phyloP scores from a whole-genome alignment of 2,329 filamentous ascomycete genomes.

The Exophiala viscosa region DNA sequence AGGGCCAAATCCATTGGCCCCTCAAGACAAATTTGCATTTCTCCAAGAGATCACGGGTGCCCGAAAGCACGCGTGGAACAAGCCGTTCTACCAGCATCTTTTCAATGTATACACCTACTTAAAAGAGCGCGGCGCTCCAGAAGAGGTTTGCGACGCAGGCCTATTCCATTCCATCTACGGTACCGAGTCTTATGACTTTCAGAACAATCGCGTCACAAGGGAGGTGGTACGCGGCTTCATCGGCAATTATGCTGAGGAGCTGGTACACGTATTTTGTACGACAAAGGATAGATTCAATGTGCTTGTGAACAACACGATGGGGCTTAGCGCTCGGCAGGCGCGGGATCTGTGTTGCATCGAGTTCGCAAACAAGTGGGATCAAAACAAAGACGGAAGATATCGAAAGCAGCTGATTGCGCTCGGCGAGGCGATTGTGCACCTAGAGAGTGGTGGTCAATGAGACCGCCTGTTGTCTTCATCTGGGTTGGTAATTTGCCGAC shows the following conservation, averaged over 20 bases:
- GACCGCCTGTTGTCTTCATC: neutral
- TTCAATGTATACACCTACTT: constrained; percentile 8
- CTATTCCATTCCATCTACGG: constrained; percentile 10
- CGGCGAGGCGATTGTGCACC: neutral
- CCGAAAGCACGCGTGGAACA: neutral
- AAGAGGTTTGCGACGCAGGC: constrained; percentile 8
- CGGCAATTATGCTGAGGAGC: constrained; percentile 6
- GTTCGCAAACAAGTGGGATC: constrained; percentile 5
- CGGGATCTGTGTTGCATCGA: constrained; percentile 1
- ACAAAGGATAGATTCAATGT: constrained; percentile 3
- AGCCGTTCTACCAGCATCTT: constrained; percentile 6
- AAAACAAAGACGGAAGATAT: neutral
- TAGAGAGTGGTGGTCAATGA: constrained; percentile 1
- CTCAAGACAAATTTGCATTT: neutral
- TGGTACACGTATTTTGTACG: constrained; percentile 5
- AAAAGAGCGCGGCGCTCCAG: constrained; percentile 4
- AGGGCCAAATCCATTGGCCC: neutral
- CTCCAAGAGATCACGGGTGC: neutral
- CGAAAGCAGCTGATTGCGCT: neutral
- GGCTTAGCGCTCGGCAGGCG: neutral
- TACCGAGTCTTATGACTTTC: constrained; percentile 3
- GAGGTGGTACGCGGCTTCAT: constrained; percentile 7
- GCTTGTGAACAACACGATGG: constrained; percentile 1
- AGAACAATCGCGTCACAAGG: constrained; percentile 4
- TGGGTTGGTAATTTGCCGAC: neutral